These are phyloP conservation scores for Hirschioporus abietinus DNA, from an alignment of 768 basidiomycete genomes.

Conservation along the genomic window DNA sequence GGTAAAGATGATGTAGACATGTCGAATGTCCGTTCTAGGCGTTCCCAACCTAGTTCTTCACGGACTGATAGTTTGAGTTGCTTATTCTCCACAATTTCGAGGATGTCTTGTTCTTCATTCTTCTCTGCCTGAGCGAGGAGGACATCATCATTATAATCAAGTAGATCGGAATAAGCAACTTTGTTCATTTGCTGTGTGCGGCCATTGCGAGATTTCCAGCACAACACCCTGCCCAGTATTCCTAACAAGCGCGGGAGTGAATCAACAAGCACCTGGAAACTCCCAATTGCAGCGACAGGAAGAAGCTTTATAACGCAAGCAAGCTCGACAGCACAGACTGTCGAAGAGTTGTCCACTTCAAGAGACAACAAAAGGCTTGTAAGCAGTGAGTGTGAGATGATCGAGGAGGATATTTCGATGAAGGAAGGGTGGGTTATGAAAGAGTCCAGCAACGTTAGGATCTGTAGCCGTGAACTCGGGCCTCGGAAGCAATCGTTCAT, in stretches of 20 bases:
- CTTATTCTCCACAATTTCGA: conserved; percentile 14
- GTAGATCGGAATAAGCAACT: neutral
- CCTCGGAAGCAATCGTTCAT: conserved; percentile 55
- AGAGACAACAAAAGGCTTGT: conserved; percentile 61
- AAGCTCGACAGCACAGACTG: conserved; percentile 57
- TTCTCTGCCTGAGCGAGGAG: conserved; percentile 28
- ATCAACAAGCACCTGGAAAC: conserved; percentile 47
- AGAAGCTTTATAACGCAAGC: conserved; percentile 64
- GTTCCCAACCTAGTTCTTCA: conserved; percentile 62
- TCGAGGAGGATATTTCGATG: conserved; percentile 34
- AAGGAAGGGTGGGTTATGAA: conserved; percentile 56
- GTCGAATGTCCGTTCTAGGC: conserved; percentile 57
- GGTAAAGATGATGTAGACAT: conserved; percentile 49
- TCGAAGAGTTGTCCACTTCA: conserved; percentile 70
- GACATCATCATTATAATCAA: conserved; percentile 21
- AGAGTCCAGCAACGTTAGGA: conserved; percentile 59
- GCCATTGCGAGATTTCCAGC: conserved; percentile 55
- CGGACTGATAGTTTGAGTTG: conserved; percentile 26
- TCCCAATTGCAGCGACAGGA: conserved; percentile 67
- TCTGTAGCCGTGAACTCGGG: conserved; percentile 62
- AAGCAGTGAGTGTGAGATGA: conserved; percentile 64
- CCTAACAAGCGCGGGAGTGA: conserved; percentile 62
- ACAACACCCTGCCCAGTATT: conserved; percentile 64
- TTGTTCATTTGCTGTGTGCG: conserved; percentile 1
- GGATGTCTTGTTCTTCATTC: conserved; percentile 29